Evolutionary conservation across 2,329 filamentous ascomycete genomes (phyloP), one percentile per base, ranked within the genome.

Genomic region (Aspergillus nomiae): DNA sequence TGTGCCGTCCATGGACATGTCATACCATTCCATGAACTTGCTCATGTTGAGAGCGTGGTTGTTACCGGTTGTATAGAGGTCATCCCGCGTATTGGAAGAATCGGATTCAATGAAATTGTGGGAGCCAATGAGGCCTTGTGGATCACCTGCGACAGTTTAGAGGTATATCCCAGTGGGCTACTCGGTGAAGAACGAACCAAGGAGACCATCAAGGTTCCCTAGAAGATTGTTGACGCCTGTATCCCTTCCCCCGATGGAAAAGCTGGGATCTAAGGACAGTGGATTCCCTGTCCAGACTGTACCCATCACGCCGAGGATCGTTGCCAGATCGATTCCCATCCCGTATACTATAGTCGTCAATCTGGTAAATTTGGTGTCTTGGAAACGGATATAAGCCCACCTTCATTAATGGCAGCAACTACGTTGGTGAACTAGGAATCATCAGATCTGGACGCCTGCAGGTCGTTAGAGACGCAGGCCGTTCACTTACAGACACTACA

Each of bases 31-130:
- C 70, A 81, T 76, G 67, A 86, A 87, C 54, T 83, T 80, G 14
- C 77, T 76, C 75, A 86, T 78, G 70, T 86, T 83, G 73, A 87
- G 77, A 21, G 79, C 80, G 59, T 80, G 81, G 58, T 80, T 80
- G 65, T 87, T 81, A 5, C 82, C 82, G 1, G 79, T 83, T 12
- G 77, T 67, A 70, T 87, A 87, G 0, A 87, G 72, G 62, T 87
- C 85, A 41, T 81, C 79, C 3, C 85, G 80, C 0, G 84, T 85
- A 51, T 80, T 78, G 50, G 84, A 86, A 0, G 77, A 82, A 71
- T 87, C 85, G 0, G 81, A 75, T 74, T 87, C 85, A 67, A 86
- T 83, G 60, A 83, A 81, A 70, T 86, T 86, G 71, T 87, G 85
- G 3, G 81, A 81, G n/a, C 82, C 82, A 16, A 74, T 73, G 2